phyloP scores from a whole-genome alignment of 805 yeast species.

The Brettanomyces sp. region DNA sequence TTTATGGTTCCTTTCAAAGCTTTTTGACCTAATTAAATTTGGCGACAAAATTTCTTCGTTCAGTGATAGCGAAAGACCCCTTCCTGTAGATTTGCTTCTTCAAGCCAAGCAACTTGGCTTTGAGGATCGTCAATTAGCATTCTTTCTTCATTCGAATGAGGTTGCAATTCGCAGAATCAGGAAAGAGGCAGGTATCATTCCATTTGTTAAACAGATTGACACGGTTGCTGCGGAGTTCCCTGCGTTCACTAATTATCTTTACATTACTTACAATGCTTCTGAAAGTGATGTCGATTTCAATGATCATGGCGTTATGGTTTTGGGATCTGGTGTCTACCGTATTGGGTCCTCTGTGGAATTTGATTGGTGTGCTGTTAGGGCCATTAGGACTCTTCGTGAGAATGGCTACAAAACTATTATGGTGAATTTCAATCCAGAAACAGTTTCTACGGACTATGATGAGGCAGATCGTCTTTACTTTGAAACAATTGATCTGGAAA shows the following conservation, averaged over 20 bases:
- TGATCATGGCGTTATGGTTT: constrained; percentile 89
- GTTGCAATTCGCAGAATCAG: constrained; percentile 85
- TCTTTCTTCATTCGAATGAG: constrained; percentile 80
- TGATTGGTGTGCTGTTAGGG: constrained; percentile 99
- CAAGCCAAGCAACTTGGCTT: constrained; percentile 96
- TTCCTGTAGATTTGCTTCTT: constrained; percentile 55
- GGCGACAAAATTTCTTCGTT: constrained; percentile 52
- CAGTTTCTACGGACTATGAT: constrained; percentile 97
- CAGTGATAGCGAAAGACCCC: constrained; percentile 41
- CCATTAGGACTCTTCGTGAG: constrained; percentile 86
- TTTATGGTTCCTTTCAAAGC: constrained; percentile 91
- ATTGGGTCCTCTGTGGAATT: constrained; percentile 98
- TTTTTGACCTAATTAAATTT: constrained; percentile 64
- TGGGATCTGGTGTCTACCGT: constrained; percentile 98
- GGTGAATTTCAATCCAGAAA: constrained; percentile 97
- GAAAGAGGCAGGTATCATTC: constrained; percentile 76
- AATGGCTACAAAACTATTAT: constrained; percentile 84
- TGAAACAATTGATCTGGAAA: constrained; percentile 89
- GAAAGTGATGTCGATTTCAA: constrained; percentile 79
- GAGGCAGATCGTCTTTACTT: constrained; percentile 96
- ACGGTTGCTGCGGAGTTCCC: constrained; percentile 99
- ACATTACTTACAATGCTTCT: constrained; percentile 90
- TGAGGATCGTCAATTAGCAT: constrained; percentile 94
- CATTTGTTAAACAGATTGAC: constrained; percentile 94
- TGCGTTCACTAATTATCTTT: constrained; percentile 87